Conservation (phyloP, 495 filamentous ascomycete genomes). For the Podospora fimiseda region DNA sequence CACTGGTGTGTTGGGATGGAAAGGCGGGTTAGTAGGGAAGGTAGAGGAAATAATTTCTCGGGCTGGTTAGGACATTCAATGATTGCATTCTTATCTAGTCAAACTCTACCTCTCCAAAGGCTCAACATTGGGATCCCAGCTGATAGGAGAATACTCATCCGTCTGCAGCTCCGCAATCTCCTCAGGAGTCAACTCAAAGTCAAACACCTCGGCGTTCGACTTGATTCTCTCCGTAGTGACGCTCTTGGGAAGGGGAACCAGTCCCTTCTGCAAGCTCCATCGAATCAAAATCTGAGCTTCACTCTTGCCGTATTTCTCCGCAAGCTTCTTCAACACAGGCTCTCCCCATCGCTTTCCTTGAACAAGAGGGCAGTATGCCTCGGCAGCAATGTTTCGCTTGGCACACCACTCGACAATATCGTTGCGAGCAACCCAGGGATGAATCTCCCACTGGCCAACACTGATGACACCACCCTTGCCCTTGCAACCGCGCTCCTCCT, state of each 20-base stretch:
- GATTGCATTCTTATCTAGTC: no score
- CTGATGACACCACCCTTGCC: no score
- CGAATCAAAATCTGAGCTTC: constrained; percentile 58
- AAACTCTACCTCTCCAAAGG: no score
- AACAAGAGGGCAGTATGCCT: constrained; percentile 61
- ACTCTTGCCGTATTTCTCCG: constrained; percentile 52
- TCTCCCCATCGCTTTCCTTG: constrained; percentile 52
- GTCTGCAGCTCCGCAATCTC: constrained; percentile 56
- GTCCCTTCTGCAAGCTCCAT: constrained; percentile 56
- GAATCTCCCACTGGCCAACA: constrained; percentile 67
- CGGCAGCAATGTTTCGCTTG: constrained; percentile 49
- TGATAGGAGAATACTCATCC: no score
- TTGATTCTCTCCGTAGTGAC: constrained; percentile 54
- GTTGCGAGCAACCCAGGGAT: constrained; percentile 60
- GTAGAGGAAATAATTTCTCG: no score
- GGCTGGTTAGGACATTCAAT: no score
- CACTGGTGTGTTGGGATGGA: no score
- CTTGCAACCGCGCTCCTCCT: constrained; percentile 44
- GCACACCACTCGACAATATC: constrained; percentile 52
- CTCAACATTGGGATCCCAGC: no score
- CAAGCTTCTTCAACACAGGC: constrained; percentile 41
- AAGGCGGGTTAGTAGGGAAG: no score
- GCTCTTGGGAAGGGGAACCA: constrained; percentile 71
- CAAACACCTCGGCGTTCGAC: constrained; percentile 59
- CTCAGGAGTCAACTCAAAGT: constrained; percentile 55